phyloP scores from a whole-genome alignment of 202 grass and related monocot species.

The Schoenoplectus triqueter region DNA sequence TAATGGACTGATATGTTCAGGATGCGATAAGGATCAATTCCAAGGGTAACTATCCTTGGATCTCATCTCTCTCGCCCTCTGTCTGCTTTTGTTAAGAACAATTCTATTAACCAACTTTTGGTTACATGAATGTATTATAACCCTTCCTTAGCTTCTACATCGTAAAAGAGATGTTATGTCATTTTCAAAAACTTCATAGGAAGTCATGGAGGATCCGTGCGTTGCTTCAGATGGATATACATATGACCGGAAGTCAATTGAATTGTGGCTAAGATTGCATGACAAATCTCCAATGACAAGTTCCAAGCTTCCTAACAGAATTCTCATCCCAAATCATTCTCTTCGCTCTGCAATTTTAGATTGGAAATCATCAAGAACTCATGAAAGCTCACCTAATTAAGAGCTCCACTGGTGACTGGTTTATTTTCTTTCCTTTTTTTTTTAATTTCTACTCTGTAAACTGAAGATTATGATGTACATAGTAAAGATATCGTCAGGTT shows the following conservation, averaged over 20 bases:
- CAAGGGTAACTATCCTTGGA: neutral
- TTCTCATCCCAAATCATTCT: slow-evolving; percentile 75
- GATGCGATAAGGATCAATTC: neutral
- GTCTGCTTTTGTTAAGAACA: neutral
- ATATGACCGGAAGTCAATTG: slow-evolving; percentile 72
- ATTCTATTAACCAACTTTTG: neutral
- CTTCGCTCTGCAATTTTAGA: slow-evolving; percentile 92
- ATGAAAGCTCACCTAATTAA: neutral
- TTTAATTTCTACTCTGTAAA: neutral
- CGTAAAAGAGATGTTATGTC: slow-evolving; percentile 15
- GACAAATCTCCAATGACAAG: slow-evolving; percentile 85
- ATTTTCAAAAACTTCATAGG: slow-evolving; percentile 39
- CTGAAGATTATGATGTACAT: slow-evolving; percentile 19
- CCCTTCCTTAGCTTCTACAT: slow-evolving; percentile 3
- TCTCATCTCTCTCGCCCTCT: slow-evolving; percentile 10
- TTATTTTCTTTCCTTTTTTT: neutral
- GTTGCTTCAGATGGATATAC: slow-evolving; percentile 94
- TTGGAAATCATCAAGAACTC: slow-evolving; percentile 59
- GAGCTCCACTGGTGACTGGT: neutral
- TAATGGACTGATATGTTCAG: neutral
- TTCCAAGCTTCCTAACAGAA: slow-evolving; percentile 55
- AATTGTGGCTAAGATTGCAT: slow-evolving; percentile 72
- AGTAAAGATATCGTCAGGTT: slow-evolving; percentile 31
- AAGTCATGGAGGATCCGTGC: slow-evolving; percentile 80
- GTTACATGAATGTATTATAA: neutral